Evolutionary conservation across 805 yeast genomes (phyloP), one percentile per base, ranked within the genome.

Genomic region (Kuraishia molischiana): DNA sequence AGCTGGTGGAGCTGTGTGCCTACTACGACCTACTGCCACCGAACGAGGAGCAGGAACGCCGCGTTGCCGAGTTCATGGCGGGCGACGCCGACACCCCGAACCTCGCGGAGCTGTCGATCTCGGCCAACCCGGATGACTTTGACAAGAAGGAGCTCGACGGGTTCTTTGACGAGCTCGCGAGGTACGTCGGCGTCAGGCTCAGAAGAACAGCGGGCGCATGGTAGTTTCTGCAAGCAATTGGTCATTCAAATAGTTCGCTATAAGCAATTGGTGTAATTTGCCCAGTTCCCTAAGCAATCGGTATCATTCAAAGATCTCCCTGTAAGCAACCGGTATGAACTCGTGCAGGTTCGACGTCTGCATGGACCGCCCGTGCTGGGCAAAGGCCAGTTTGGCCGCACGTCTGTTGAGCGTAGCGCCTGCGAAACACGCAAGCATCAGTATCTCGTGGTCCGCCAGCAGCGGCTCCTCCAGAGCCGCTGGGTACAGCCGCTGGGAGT

Each of bases 11-110:
- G 34, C 62, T 85, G 46, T 72, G 83, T 30, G 69, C 74, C 44
- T 86, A 80, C 53, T 87, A 85, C 62, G 95, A 85, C 51, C 58
- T 85, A 39, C 58, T 85, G 31, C 79, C 86, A n/a, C 77, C 83
- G 22, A 68, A 72, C 22, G 61, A 63, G 29, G 71, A 70, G 43
- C 79, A 78, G 47, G 67, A 71, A 36, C 69, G 69, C 26, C 61
- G 63, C 41, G 56, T 74, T 46, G 69, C 68, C 35, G 74, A 73
- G 20, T 68, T 68, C 35, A 50, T 75, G 39, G 73, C 66, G 24
- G 79, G 74, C 15, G 70, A 75, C 41, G 56, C 67, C 11, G 62
- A 63, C 21, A 54, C 57, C 17, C 64, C 65, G 37, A 64, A 57
- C 41, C 46, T 62, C 10, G 58, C 53, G 19, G 62, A 58, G 13